Evolutionary conservation across 1,284 basidiomycete genomes (phyloP).

Genomic region (Ustilago bromivora): DNA sequence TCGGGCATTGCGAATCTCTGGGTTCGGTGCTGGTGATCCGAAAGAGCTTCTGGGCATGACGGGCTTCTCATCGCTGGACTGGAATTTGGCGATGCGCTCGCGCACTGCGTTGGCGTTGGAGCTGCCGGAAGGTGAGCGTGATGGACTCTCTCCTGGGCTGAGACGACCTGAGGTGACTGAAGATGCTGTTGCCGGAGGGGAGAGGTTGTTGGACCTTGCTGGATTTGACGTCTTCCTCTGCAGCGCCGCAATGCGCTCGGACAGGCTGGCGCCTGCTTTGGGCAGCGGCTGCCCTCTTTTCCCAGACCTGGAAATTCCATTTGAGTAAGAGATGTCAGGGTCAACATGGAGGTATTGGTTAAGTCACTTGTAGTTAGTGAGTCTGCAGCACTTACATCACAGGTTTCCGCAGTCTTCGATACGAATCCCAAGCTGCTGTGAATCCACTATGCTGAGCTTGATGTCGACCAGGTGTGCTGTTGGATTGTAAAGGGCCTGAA

Average conservation of each 20-base stretch:
- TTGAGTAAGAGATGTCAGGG: background rate
- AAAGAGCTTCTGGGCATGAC: slow-evolving; percentile 62
- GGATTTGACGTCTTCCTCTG: slow-evolving; percentile 57
- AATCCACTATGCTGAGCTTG: too few relatives aligned
- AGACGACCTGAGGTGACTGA: slow-evolving; percentile 29
- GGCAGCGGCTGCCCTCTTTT: slow-evolving; percentile 37
- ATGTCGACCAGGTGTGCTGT: too few relatives aligned
- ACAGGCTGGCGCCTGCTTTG: slow-evolving; percentile 53
- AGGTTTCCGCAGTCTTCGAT: background rate
- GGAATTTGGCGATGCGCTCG: slow-evolving; percentile 63
- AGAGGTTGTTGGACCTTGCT: slow-evolving; percentile 32
- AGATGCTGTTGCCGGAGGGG: slow-evolving; percentile 24
- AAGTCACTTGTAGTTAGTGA: too few relatives aligned
- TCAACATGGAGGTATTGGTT: background rate
- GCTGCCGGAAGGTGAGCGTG: slow-evolving; percentile 39
- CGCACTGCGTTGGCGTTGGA: slow-evolving; percentile 45
- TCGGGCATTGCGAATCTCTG: slow-evolving; percentile 46
- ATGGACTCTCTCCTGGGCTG: slow-evolving; percentile 46
- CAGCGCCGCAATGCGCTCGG: slow-evolving; percentile 63
- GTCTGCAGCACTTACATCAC: slow-evolving; percentile 22
- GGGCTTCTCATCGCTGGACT: slow-evolving; percentile 53
- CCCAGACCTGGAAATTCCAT: slow-evolving; percentile 20
- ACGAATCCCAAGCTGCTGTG: too few relatives aligned
- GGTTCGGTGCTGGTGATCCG: slow-evolving; percentile 60
- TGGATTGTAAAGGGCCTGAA: background rate